Conservation (phyloP, 768 basidiomycete species). For the Trametes gibbosa region DNA sequence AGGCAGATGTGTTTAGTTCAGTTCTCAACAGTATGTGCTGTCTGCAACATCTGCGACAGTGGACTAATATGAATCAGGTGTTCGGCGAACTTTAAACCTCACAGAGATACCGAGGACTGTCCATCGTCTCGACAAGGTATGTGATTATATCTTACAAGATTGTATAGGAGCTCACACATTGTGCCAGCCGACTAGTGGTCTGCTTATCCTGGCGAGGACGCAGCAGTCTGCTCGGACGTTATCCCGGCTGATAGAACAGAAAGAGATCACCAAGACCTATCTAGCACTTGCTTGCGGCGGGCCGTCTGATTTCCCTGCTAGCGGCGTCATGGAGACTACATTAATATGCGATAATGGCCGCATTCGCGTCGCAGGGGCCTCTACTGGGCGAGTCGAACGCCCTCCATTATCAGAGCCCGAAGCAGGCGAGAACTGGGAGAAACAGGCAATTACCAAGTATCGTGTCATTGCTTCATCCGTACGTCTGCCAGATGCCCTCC, state of each 20-base stretch:
- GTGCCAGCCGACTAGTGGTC: conserved; percentile 7
- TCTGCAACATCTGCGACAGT: too few species aligned
- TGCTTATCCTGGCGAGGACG: not conserved
- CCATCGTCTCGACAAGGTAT: conserved; percentile 15
- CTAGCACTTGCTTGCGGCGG: conserved; percentile 11
- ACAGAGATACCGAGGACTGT: not conserved
- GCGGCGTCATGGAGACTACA: not conserved
- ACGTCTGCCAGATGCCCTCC: not conserved
- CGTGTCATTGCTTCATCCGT: conserved; percentile 7
- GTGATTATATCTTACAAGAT: not conserved
- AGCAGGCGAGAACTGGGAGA: conserved; percentile 1
- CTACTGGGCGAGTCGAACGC: too few species aligned
- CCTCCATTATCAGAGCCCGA: not conserved
- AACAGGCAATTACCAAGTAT: not conserved
- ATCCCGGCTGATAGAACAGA: not conserved
- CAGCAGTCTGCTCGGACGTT: not conserved
- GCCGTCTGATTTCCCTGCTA: not conserved
- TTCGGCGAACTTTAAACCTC: not conserved
- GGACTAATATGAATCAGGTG: not conserved
- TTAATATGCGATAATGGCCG: conserved; percentile 1
- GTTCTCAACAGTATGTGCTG: too few species aligned
- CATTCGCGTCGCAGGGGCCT: not conserved
- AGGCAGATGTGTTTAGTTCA: too few species aligned
- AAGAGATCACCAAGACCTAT: conserved; percentile 3
- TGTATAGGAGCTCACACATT: too few species aligned